Evolutionary conservation across 2,329 filamentous ascomycete genomes (phyloP).

Genomic region (Corinectria fuckeliana): DNA sequence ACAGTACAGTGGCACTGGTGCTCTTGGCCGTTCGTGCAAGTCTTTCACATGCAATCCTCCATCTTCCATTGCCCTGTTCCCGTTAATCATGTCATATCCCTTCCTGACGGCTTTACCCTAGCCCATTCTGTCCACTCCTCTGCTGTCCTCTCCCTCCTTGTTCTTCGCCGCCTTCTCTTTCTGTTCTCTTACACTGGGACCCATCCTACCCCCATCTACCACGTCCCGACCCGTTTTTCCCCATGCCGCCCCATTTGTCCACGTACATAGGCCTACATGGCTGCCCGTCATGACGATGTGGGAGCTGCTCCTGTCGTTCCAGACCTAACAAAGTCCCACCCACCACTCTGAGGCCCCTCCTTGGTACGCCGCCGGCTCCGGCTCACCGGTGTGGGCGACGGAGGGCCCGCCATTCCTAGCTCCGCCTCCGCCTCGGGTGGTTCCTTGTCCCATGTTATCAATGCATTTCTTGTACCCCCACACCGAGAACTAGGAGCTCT

Average conservation of each 20-base stretch:
- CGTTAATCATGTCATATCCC: conserved; percentile 13
- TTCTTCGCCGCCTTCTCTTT: background rate
- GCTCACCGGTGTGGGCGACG: conserved; percentile 37
- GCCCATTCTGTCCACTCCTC: conserved; percentile 18
- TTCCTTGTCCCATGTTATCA: conserved; percentile 10
- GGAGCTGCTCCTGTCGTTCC: conserved; percentile 21
- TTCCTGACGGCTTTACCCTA: no score
- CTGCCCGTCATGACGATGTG: conserved; percentile 19
- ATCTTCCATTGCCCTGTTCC: background rate
- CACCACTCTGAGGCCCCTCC: conserved; percentile 1
- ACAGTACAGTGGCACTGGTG: background rate
- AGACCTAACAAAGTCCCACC: conserved; percentile 21
- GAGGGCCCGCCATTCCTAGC: conserved; percentile 15
- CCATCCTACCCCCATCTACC: conserved; percentile 12
- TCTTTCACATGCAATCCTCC: conserved; percentile 6
- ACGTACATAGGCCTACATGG: conserved; percentile 28
- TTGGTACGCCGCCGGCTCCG: conserved; percentile 22
- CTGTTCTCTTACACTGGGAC: conserved; percentile 24
- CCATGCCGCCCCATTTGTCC: conserved; percentile 30
- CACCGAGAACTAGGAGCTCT: conserved; percentile 15
- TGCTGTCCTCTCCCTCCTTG: conserved; percentile 5
- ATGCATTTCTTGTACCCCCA: conserved; percentile 24
- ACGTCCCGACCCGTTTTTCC: conserved; percentile 19
- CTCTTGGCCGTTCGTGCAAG: background rate
- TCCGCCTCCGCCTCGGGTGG: conserved; percentile 23